These are phyloP conservation scores for Aspergillus sp. DNA, from an alignment of 2,329 filamentous ascomycete species.

Conservation along the genomic window DNA sequence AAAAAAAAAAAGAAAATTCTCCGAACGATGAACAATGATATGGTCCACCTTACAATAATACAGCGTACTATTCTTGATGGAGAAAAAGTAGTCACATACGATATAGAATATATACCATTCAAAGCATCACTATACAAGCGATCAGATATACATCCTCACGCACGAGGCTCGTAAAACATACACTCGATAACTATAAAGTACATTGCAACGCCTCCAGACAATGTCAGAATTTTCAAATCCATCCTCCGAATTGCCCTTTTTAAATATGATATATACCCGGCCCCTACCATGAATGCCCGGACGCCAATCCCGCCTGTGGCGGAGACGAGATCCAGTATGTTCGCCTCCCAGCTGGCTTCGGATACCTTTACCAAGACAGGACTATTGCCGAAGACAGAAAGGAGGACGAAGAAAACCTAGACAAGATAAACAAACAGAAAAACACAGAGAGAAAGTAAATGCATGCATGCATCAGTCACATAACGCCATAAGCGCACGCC, in stretches of 20 bases:
- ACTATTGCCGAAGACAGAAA: constrained; percentile 3
- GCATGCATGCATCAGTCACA: constrained; percentile 5
- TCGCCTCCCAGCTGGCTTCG: not conserved
- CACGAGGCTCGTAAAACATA: constrained; percentile 9
- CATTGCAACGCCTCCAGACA: constrained; percentile 3
- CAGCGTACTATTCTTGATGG: too few species aligned
- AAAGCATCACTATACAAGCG: not conserved
- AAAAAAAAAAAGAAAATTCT: too few species aligned
- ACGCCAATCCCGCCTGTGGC: not conserved
- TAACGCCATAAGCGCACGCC: constrained; percentile 3
- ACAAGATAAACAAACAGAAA: constrained; percentile 2
- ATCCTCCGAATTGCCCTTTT: not conserved
- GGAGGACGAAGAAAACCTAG: constrained; percentile 8
- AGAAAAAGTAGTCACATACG: too few species aligned
- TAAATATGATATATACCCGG: constrained; percentile 1
- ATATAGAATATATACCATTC: not conserved
- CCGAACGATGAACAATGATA: too few species aligned
- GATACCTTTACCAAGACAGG: not conserved
- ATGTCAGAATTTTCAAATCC: not conserved
- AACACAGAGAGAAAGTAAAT: not conserved
- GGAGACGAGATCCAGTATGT: not conserved
- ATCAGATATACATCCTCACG: constrained; percentile 3
- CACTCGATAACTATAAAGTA: constrained; percentile 13
- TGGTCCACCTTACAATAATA: too few species aligned
- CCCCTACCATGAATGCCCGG: constrained; percentile 1